phyloP scores from a whole-genome alignment of 1,284 basidiomycete species.

The Papiliotrema laurentii region DNA sequence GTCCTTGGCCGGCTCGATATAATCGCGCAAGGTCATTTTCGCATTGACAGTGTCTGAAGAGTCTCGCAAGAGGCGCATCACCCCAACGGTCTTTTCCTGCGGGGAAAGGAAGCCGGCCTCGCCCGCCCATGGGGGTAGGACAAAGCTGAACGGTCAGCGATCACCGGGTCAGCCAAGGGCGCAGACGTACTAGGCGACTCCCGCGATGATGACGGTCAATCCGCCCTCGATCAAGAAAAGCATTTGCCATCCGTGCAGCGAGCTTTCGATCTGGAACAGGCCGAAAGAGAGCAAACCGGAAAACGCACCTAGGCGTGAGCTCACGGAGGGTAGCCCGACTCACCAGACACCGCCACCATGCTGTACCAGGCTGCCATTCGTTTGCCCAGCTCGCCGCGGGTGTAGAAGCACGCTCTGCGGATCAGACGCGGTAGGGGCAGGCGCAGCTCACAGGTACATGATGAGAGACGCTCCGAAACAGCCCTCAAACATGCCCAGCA shows the following conservation, averaged over 20 bases:
- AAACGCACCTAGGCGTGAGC: background rate
- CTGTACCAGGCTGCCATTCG: constrained; percentile 55
- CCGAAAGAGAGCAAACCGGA: constrained; percentile 50
- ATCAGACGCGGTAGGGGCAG: too few species aligned
- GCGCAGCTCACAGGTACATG: constrained; percentile 54
- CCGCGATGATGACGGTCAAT: constrained; percentile 42
- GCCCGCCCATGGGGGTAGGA: constrained; percentile 8
- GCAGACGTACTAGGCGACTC: constrained; percentile 43
- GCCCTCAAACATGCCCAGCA: constrained; percentile 13
- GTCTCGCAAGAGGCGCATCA: constrained; percentile 15
- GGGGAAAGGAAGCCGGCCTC: constrained; percentile 12
- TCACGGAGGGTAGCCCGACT: constrained; percentile 48
- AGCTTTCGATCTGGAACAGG: constrained; percentile 52
- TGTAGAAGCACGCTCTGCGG: constrained; percentile 56
- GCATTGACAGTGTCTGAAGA: constrained; percentile 10
- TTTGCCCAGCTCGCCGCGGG: constrained; percentile 54
- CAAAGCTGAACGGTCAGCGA: constrained; percentile 4
- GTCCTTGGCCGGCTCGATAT: constrained; percentile 4
- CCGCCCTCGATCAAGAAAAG: constrained; percentile 45
- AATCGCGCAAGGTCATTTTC: constrained; percentile 6
- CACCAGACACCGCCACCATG: constrained; percentile 51
- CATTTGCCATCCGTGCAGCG: constrained; percentile 54
- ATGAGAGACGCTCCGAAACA: constrained; percentile 15
- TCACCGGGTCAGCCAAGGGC: background rate
- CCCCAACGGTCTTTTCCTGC: constrained; percentile 7